A percentile compares a stretch with the other conserved stretches of the same genome.
Conservation (phyloP, 176 grass and related monocot genomes). For the Typha latifolia region DNA sequence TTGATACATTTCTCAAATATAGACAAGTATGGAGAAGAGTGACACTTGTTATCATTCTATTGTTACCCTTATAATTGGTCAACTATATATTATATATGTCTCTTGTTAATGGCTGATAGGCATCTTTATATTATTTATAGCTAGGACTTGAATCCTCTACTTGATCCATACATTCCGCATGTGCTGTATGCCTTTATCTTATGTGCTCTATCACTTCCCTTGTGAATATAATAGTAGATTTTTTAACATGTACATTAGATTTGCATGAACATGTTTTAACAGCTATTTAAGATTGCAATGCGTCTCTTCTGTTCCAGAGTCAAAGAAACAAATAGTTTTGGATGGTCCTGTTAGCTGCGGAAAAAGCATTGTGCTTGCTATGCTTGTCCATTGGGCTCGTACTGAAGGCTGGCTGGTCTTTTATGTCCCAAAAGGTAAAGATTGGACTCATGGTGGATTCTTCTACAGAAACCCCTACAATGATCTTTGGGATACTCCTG, state of each 20-base stretch:
- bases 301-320: conserved; percentile 27
- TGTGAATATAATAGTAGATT: no score
- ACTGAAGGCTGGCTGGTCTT: conserved; percentile 92
- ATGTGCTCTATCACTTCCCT: background rate
- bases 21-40: background rate
- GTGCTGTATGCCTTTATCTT: background rate
- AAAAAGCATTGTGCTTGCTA: conserved; percentile 87
- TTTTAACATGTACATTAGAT: no score
- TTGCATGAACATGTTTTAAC: background rate
- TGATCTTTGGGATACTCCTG: conserved; percentile 72
- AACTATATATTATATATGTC: background rate
- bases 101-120: background rate
- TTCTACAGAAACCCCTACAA: conserved; percentile 72
- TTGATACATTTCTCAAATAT: background rate
- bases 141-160: background rate
- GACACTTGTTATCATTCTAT: no score
- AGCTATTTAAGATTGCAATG: conserved; percentile 9
- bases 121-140: background rate
- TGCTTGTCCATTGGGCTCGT: conserved; percentile 98
- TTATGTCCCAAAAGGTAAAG: conserved; percentile 85
- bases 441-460: conserved; percentile 94
- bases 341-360: conserved; percentile 84
- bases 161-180: background rate
- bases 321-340: conserved; percentile 79
- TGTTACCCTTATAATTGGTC: no score